Evolutionary conservation across 2,329 filamentous ascomycete species (phyloP).

Genomic region (Pyrenophora teres): DNA sequence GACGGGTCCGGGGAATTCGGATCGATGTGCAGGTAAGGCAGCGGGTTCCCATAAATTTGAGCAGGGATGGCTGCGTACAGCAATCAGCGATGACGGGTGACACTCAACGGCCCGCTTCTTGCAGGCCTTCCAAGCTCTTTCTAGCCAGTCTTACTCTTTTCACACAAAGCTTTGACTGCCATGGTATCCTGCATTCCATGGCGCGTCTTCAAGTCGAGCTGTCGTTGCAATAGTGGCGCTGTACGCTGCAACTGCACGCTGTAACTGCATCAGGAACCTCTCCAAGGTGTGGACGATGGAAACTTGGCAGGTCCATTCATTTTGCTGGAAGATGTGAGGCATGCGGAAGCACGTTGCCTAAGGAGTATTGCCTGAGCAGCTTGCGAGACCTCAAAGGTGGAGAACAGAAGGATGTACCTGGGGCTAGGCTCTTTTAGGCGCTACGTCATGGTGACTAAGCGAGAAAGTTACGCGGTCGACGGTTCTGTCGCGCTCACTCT

Average conservation of each 20-base stretch:
- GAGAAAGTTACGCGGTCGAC: conserved; percentile 1
- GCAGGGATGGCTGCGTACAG: conserved; percentile 18
- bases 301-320: background rate
- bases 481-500: conserved; percentile 7
- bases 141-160: background rate
- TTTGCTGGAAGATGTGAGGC: background rate
- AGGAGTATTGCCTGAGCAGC: conserved; percentile 8
- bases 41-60: conserved; percentile 12
- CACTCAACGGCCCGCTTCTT: conserved; percentile 18
- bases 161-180: background rate
- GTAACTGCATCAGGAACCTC: background rate
- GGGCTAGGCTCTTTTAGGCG: conserved; percentile 5
- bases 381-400: conserved; percentile 11
- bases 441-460: conserved; percentile 29
- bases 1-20: conserved; percentile 10
- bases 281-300: background rate
- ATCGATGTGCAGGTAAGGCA: conserved; percentile 13
- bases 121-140: conserved; percentile 13
- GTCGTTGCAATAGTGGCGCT: conserved; percentile 1
- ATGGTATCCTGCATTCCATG: background rate
- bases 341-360: conserved; percentile 13
- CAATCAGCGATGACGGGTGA: conserved; percentile 12
- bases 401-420: conserved; percentile 11
- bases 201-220: background rate
- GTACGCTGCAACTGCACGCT: background rate